These are phyloP conservation scores for Petunia hybrid DNA, from an alignment of 305 asterid species.

Conservation along the genomic window DNA sequence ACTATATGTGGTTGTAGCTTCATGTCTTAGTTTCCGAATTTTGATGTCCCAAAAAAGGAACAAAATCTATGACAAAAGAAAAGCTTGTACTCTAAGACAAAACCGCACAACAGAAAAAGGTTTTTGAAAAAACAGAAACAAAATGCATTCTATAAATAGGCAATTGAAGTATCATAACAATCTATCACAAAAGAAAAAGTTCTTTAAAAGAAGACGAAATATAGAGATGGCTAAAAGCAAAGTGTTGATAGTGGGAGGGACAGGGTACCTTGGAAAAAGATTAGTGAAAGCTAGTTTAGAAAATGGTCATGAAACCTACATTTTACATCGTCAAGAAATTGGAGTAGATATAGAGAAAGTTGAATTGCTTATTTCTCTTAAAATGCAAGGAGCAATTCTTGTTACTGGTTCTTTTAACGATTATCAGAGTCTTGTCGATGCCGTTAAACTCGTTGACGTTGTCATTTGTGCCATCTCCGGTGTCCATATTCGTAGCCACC, in stretches of 20 bases:
- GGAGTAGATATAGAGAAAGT: conserved; percentile 58
- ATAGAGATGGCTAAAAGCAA: conserved; percentile 42
- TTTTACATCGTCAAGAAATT: conserved; percentile 42
- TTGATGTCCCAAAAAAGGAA: background rate
- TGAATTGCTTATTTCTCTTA: conserved; percentile 52
- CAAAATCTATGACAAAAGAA: conserved; percentile 16
- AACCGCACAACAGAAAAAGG: background rate
- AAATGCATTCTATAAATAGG: background rate
- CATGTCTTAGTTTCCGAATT: background rate
- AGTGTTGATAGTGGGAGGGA: conserved; percentile 51
- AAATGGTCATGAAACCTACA: conserved; percentile 45
- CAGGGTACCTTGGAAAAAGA: conserved; percentile 49
- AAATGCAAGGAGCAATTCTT: conserved; percentile 53
- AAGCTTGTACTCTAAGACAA: conserved; percentile 13
- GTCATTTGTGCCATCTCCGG: conserved; percentile 65
- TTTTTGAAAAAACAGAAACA: background rate
- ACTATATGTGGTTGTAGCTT: background rate
- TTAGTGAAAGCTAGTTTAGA: conserved; percentile 48
- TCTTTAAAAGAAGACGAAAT: background rate
- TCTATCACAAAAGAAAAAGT: background rate
- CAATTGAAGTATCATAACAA: background rate
- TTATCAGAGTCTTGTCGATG: conserved; percentile 54
- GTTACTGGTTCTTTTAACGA: conserved; percentile 51
- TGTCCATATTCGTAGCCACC: conserved; percentile 54
- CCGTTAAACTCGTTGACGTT: conserved; percentile 65